Conservation (phyloP, 2,329 filamentous ascomycete genomes). For the Reticulascus tulasneorum region DNA sequence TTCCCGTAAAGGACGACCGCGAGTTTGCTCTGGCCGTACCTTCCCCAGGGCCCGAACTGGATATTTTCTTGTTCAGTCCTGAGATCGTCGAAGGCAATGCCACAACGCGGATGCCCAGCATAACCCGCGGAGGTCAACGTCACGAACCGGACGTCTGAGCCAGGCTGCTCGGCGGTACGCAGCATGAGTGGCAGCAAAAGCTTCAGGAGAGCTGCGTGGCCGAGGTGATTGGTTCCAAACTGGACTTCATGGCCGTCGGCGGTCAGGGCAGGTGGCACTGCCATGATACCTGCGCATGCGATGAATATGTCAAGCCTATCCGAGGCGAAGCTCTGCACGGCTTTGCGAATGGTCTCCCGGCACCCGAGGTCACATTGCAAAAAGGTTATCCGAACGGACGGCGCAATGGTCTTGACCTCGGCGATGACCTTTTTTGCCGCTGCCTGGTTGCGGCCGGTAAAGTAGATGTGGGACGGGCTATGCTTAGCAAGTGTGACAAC, state of each 20-base stretch:
- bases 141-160: conserved; percentile 15
- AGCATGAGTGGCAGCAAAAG: conserved; percentile 25
- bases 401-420: conserved; percentile 21
- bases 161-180: conserved; percentile 14
- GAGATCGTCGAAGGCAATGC: conserved; percentile 12
- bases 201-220: conserved; percentile 25
- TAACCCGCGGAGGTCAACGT: conserved; percentile 11
- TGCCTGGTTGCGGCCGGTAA: conserved; percentile 44
- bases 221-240: conserved; percentile 30
- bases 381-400: conserved; percentile 19
- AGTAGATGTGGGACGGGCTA: conserved; percentile 47
- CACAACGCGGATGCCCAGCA: conserved; percentile 2
- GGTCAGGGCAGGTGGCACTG: conserved; percentile 20
- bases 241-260: conserved; percentile 30
- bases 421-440: conserved; percentile 40
- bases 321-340: conserved; percentile 10
- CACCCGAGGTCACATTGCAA: conserved; percentile 46
- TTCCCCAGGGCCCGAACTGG: conserved; percentile 24
- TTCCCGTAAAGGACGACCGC: conserved; percentile 26
- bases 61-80: conserved; percentile 17
- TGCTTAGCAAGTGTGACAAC: conserved; percentile 38
- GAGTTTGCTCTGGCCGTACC: conserved; percentile 36
- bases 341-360: conserved; percentile 36
- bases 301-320: conserved; percentile 35
- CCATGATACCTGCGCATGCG: conserved; percentile 32